These are phyloP conservation scores for Piper betle DNA, from an alignment of 164 flowering plant genomes.

Conservation along the genomic window DNA sequence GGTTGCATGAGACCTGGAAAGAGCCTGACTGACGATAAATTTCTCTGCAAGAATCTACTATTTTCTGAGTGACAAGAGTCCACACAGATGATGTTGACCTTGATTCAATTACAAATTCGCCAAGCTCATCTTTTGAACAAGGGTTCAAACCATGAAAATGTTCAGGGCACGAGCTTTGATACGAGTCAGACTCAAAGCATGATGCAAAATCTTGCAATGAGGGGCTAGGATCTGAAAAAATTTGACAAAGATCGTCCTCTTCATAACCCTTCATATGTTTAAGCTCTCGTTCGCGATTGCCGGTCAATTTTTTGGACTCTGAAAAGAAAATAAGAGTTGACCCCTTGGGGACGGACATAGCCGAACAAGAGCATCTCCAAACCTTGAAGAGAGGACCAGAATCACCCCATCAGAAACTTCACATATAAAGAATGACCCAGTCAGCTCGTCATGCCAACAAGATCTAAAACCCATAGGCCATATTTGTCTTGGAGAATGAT, in stretches of 20 bases:
- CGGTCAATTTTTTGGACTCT: slow-evolving; percentile 6
- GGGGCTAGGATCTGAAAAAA: slow-evolving; percentile 47
- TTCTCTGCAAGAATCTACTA: slow-evolving; percentile 42
- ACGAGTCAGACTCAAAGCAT: slow-evolving; percentile 22
- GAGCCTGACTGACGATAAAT: slow-evolving; percentile 31
- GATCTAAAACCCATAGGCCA: slow-evolving; percentile 83
- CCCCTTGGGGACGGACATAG: slow-evolving; percentile 45
- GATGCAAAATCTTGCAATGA: slow-evolving; percentile 32
- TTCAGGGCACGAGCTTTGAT: neutral
- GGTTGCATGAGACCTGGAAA: slow-evolving; percentile 47
- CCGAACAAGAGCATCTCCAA: slow-evolving; percentile 61
- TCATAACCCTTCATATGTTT: slow-evolving; percentile 20
- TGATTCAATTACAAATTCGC: slow-evolving; percentile 61
- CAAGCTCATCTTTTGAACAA: slow-evolving; percentile 38
- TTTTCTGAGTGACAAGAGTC: slow-evolving; percentile 40
- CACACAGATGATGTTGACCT: slow-evolving; percentile 56
- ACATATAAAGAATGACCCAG: slow-evolving; percentile 73
- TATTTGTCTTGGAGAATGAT: slow-evolving; percentile 41
- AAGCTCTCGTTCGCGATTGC: slow-evolving; percentile 7
- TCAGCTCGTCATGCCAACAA: slow-evolving; percentile 85
- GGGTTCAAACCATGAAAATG: slow-evolving; percentile 2
- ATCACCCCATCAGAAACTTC: slow-evolving; percentile 72
- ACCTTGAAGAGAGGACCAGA: slow-evolving; percentile 74
- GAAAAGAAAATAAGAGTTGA: slow-evolving; percentile 30
- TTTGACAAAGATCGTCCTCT: slow-evolving; percentile 34